phyloP scores from a whole-genome alignment of 257 asterid genomes.

The Craterostigma plantagineum region DNA sequence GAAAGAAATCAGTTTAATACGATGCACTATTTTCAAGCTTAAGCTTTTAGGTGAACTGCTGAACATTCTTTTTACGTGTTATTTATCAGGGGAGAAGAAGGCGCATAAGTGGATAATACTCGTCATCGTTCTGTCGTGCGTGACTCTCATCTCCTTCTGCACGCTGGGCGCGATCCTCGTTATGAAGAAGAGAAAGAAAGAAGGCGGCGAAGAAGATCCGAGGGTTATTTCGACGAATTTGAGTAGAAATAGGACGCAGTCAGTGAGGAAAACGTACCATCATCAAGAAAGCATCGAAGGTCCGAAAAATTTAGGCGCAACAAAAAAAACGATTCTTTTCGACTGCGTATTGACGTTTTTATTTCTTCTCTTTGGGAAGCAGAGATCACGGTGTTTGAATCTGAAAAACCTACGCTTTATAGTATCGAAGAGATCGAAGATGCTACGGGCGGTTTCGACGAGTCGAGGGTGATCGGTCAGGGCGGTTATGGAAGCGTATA shows the following conservation, averaged over 20 bases:
- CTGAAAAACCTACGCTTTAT: conserved; percentile 47
- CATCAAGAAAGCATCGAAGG: conserved; percentile 30
- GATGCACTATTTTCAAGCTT: too few species aligned
- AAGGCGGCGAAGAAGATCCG: conserved; percentile 18
- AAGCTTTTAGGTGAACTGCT: background rate
- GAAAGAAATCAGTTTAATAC: too few species aligned
- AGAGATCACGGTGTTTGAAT: conserved; percentile 45
- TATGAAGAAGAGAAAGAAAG: conserved; percentile 16
- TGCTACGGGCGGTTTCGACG: conserved; percentile 57
- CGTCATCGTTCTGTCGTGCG: conserved; percentile 28
- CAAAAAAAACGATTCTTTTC: background rate
- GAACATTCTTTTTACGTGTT: too few species aligned
- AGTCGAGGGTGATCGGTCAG: conserved; percentile 45
- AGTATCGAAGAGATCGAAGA: conserved; percentile 51
- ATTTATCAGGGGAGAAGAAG: conserved; percentile 11
- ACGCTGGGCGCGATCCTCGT: conserved; percentile 26
- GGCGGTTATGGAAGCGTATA: conserved; percentile 85
- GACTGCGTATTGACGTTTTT: background rate
- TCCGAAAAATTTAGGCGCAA: conserved; percentile 10
- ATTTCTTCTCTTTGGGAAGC: background rate
- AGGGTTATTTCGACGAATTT: conserved; percentile 21
- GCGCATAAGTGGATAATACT: conserved; percentile 30
- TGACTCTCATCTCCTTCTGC: conserved; percentile 34
- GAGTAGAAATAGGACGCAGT: conserved; percentile 14
- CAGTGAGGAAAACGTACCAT: conserved; percentile 23